Evolutionary conservation across 2,329 filamentous ascomycete genomes (phyloP).

Genomic region (Aureobasidium vineae): DNA sequence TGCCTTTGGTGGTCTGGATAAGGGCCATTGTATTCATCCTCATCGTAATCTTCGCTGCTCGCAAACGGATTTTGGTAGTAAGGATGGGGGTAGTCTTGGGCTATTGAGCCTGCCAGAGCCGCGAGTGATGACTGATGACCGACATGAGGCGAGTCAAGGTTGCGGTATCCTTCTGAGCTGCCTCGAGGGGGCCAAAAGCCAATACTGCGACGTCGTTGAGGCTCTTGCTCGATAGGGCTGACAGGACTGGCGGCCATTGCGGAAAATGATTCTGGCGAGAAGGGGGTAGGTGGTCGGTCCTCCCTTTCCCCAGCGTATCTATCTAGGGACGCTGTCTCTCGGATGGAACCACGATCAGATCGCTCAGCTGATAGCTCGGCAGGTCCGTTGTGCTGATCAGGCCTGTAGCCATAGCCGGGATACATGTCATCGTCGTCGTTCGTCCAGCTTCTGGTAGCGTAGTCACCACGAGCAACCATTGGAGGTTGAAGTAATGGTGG

Average conservation of each 20-base stretch:
- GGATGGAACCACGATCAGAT: conserved; percentile 2
- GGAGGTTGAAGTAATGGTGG: conserved; percentile 7
- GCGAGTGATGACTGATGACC: conserved; percentile 1
- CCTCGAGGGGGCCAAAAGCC: conserved; percentile 12
- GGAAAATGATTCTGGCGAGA: conserved; percentile 6
- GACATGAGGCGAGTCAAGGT: not conserved
- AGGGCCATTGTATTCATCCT: conserved; percentile 17
- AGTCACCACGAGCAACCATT: not conserved
- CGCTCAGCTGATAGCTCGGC: conserved; percentile 22
- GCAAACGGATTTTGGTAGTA: conserved; percentile 27
- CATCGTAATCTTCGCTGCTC: conserved; percentile 18
- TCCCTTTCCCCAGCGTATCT: not conserved
- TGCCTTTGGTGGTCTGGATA: not conserved
- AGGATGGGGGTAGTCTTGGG: conserved; percentile 17
- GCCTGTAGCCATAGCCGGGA: not conserved
- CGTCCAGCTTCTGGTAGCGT: not conserved
- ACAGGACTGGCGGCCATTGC: not conserved
- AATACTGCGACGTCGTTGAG: conserved; percentile 9
- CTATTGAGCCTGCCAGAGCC: not conserved
- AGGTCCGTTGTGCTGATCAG: not conserved
- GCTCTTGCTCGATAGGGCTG: conserved; percentile 12
- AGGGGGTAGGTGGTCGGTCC: conserved; percentile 12
- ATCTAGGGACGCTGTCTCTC: not conserved
- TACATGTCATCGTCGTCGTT: conserved; percentile 14
- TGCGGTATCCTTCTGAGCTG: conserved; percentile 10